Base-by-base conservation (phyloP, 2,329 filamentous ascomycete species). In the Pseudophaeomoniella oleicola region DNA sequence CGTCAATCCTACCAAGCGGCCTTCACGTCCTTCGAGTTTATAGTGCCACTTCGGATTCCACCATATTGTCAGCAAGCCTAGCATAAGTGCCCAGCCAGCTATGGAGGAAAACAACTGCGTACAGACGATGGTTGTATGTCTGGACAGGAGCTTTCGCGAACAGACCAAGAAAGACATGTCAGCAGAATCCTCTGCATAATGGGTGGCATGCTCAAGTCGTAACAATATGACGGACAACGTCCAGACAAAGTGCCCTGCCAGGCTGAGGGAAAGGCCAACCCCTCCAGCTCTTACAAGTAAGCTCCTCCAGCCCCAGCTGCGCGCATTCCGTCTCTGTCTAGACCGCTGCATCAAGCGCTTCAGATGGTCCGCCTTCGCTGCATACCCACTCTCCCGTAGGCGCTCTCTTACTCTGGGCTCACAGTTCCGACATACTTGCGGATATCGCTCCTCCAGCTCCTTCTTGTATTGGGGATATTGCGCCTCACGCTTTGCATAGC, bases 341-440 rank as follows among this genome's bases (percentile, higher is more conserved):
- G 57, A 78, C 46, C 72, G 73, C 32, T 84, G 76, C 60, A 92
- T 75, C 64, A 84, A 76, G 42, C 80, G 72, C 35, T 79, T 69
- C 19, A 92, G 57, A 43, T 85, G 72, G 46, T 92, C 84, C n/a
- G 82, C 80, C 57, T 84, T 83, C 17, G 86, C 86, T 19, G 77
- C 80, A 52, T 93, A 93, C 5, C 74, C 78, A 0, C 83, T 76
- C 45, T 75, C 66, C 15, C 72, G 68, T 36, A 94, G 75, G 42
- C 76, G 71, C 22, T 70, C 63, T 43, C 79, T 72, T 15, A 88
- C 87, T 42, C 66, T 73, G 4, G 78, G 80, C 44, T 82, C 80
- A 57, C 90, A 98, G 32, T 74, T 66, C 43, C 71, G 71, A 61
- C 90, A 98, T 40, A 94, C 79, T 51, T 90, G 85, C 1, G 90